Evolutionary conservation across 2,329 filamentous ascomycete species (phyloP), one percentile per base, ranked within the genome.

Genomic region (Sporothrix humicola): DNA sequence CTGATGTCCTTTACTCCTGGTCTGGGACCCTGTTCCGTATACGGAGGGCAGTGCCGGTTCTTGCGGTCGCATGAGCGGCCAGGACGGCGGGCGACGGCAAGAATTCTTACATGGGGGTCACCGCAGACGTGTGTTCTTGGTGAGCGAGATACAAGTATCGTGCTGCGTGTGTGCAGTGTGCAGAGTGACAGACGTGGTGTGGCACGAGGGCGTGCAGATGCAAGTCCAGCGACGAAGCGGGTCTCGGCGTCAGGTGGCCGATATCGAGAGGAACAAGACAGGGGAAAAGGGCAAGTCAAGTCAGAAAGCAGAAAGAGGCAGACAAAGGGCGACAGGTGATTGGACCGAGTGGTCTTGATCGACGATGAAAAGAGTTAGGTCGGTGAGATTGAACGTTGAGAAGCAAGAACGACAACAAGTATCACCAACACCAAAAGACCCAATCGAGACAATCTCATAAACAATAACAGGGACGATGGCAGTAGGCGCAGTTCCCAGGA

Each of bases 91-190:
- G 20, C 61, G 42, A 20, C 42, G 42, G 48, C 42, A 20, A 44
- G 4, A 37, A 6, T 37, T 5, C 31, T 37, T 69, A 58, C 61
- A 69, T 37, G 50, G 71, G 71, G 71, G 71, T 69, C 71, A 72
- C 71, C 66, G 48, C 46, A 52, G 26, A 15, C 23, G 20, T 10
- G 23, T 52, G 59, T 46, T 17, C 44, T 13, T 65, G n/a, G 17
- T 20, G n/a, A 37, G 42, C 42, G 42, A 26, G 56, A 23, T 31
- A 46, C 65, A 26, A 50, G 23, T 20, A 52, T 48, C 61, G 42
- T 66, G 61, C n/a, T 46, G 61, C 44, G 20, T 17, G 13, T 66
- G 31, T 66, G 63, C 20, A 61, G 13, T 66, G 31, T 66, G 63
- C 20, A 61, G 20, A 37, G 31, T 37, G 31, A 37, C 31, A 37